Evolutionary conservation across 1,139 yeast genomes (phyloP).

Genomic region (Kazachstania sp.): DNA sequence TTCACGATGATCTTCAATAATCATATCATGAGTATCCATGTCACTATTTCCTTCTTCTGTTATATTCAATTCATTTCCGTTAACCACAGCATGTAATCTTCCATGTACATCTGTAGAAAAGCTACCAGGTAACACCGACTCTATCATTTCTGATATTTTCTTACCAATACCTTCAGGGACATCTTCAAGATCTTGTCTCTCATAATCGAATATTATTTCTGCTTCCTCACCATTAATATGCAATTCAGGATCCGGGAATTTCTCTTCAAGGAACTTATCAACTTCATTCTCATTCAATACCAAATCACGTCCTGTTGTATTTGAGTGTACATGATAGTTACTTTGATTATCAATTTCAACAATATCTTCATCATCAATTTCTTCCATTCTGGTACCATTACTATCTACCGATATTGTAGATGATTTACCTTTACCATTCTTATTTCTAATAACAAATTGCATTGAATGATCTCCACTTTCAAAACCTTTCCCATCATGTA

Average conservation of each 20-base stretch:
- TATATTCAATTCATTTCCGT: constrained; percentile 20
- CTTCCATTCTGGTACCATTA: neutral
- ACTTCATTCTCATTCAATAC: constrained; percentile 1
- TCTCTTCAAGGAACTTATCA: constrained; percentile 10
- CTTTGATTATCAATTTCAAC: constrained; percentile 5
- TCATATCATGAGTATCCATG: neutral
- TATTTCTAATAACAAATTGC: constrained; percentile 22
- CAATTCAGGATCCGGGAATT: constrained; percentile 20
- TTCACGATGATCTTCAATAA: neutral
- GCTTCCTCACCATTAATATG: constrained; percentile 24
- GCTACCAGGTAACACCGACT: constrained; percentile 26
- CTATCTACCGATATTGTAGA: constrained; percentile 1
- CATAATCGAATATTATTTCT: constrained; percentile 29
- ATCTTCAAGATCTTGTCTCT: constrained; percentile 21
- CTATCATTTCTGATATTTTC: constrained; percentile 26
- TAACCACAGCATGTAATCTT: constrained; percentile 20
- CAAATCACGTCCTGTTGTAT: neutral
- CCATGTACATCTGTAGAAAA: constrained; percentile 21
- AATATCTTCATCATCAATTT: constrained; percentile 3
- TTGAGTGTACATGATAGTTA: constrained; percentile 3
- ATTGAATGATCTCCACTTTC: constrained; percentile 17
- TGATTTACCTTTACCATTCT: constrained; percentile 4
- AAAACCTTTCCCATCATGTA: constrained; percentile 22
- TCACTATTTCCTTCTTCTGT: constrained; percentile 8
- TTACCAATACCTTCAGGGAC: constrained; percentile 26